phyloP scores from a whole-genome alignment of 1,139 yeast genomes.

The Suhomyces choctaworum region DNA sequence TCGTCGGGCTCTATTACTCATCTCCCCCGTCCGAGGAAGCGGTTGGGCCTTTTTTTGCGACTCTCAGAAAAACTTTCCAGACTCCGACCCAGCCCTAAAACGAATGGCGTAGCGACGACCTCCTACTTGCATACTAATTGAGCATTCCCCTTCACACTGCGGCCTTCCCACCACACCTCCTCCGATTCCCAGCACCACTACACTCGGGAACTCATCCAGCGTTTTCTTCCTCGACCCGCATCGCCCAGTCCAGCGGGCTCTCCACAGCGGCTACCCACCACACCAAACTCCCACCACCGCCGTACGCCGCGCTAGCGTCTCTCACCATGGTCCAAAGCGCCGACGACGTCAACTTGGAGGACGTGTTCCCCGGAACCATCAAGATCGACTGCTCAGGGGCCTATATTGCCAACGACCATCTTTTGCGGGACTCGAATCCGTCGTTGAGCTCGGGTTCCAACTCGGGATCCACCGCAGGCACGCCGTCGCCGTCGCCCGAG shows the following conservation, averaged over 20 bases:
- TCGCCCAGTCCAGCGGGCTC: neutral
- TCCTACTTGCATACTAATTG: too few relatives aligned
- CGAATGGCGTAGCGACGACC: too few relatives aligned
- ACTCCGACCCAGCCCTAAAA: too few relatives aligned
- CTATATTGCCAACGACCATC: conserved; percentile 46
- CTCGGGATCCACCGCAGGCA: conserved; percentile 9
- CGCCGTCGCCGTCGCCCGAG: conserved; percentile 13
- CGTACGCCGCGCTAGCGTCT: too few relatives aligned
- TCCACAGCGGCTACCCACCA: too few relatives aligned
- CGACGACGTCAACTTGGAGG: conserved; percentile 23
- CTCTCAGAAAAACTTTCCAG: conserved; percentile 14
- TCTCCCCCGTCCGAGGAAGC: conserved; percentile 10
- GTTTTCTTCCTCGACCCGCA: too few relatives aligned
- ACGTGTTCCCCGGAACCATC: conserved; percentile 41
- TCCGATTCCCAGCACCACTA: too few relatives aligned
- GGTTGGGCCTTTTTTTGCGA: conserved; percentile 7
- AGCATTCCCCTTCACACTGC: too few relatives aligned
- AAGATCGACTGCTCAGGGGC: conserved; percentile 50
- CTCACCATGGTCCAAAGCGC: conserved; percentile 17
- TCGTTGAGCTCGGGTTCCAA: conserved; percentile 9
- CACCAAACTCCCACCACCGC: too few relatives aligned
- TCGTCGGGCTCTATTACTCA: conserved; percentile 10
- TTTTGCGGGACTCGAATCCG: conserved; percentile 26
- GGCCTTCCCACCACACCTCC: too few relatives aligned
- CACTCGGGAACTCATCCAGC: too few relatives aligned